These are phyloP conservation scores for Suhomyces taliae DNA, from an alignment of 1,139 yeast genomes.

Conservation along the genomic window DNA sequence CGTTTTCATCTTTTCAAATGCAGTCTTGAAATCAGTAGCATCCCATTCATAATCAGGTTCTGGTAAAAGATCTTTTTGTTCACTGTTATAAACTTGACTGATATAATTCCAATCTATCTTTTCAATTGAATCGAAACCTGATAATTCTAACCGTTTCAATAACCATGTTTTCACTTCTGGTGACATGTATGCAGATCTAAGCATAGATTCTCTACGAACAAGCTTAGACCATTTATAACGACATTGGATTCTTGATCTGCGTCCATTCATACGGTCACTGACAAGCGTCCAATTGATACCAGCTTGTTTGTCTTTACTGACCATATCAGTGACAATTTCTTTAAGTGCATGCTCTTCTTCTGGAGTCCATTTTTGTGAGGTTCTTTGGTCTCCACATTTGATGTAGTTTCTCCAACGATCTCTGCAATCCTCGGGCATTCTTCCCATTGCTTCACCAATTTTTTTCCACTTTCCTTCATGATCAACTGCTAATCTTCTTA, in stretches of 20 bases:
- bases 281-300: constrained; percentile 87
- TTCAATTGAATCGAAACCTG: constrained; percentile 47
- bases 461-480: constrained; percentile 84
- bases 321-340: constrained; percentile 52
- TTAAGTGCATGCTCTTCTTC: constrained; percentile 69
- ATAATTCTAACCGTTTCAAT: constrained; percentile 48
- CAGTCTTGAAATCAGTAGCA: constrained; percentile 35
- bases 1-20: constrained; percentile 36
- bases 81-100: constrained; percentile 18
- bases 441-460: constrained; percentile 72
- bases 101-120: constrained; percentile 61
- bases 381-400: constrained; percentile 79
- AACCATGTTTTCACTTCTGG: constrained; percentile 59
- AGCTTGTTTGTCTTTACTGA: constrained; percentile 19
- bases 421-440: constrained; percentile 98
- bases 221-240: constrained; percentile 92
- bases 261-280: constrained; percentile 85
- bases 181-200: constrained; percentile 51
- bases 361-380: constrained; percentile 73
- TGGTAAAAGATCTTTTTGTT: constrained; percentile 10
- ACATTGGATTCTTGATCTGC: constrained; percentile 87
- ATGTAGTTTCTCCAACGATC: constrained; percentile 95
- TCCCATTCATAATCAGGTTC: constrained; percentile 23
- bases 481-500: constrained; percentile 61
- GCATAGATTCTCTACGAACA: constrained; percentile 57